Evolutionary conservation across 805 yeast genomes (phyloP).

Genomic region (Kuraishia floccosa): DNA sequence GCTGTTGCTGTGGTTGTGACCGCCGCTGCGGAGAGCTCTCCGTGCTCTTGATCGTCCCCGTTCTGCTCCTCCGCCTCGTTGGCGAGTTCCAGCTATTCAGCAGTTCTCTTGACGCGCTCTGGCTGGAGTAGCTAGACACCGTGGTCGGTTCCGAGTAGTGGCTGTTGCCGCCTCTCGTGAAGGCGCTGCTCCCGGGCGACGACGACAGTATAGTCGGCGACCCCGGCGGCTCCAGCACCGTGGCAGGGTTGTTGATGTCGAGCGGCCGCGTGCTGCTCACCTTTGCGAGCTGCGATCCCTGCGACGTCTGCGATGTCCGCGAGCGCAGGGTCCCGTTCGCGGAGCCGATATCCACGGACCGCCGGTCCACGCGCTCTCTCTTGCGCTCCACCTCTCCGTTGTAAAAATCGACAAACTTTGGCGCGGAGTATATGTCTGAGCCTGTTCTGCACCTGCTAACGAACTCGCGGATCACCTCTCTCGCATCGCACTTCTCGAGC

Average conservation of each 20-base stretch:
- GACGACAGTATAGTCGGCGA: slow-evolving; percentile 1
- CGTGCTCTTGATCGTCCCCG: background rate
- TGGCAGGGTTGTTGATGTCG: background rate
- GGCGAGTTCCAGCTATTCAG: slow-evolving; percentile 28
- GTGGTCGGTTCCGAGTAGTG: slow-evolving; percentile 16
- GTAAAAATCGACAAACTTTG: slow-evolving; percentile 52
- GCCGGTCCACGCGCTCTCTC: background rate
- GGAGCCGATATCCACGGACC: background rate
- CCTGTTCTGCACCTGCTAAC: slow-evolving; percentile 55
- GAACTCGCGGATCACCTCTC: slow-evolving; percentile 44
- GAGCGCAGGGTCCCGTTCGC: background rate
- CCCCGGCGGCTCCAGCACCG: background rate
- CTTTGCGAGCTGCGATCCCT: background rate
- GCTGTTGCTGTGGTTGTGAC: background rate
- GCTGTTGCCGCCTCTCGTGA: slow-evolving; percentile 2
- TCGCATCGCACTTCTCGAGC: slow-evolving; percentile 59
- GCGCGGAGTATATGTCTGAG: slow-evolving; percentile 41
- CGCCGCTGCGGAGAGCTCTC: background rate
- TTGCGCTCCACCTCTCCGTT: slow-evolving; percentile 11
- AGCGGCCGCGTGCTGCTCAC: background rate
- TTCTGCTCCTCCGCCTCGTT: slow-evolving; percentile 20
- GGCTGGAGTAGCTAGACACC: slow-evolving; percentile 11
- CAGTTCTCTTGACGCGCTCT: slow-evolving; percentile 3
- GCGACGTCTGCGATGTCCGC: background rate
- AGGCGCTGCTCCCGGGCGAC: slow-evolving; percentile 1